Evolutionary conservation across 306 rosid species (phyloP), one percentile per base, ranked within the genome.

Genomic region (Rosa chinensis): DNA sequence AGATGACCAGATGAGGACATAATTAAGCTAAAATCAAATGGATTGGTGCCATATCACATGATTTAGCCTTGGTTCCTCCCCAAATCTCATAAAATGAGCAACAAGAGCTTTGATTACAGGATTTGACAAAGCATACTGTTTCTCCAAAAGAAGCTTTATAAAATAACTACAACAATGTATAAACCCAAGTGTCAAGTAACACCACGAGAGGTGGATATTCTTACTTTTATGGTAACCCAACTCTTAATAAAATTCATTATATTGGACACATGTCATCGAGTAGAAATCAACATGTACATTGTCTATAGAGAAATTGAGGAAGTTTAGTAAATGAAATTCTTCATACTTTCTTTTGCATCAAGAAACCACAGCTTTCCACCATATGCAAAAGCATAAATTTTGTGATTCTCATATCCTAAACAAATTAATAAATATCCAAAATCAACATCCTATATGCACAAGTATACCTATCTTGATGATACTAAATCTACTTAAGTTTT

Each of bases 31-130:
- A 32, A 32, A 32, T 32, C 1, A 3, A 32, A 32, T 1, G 35
- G 98, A 92, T 68, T 92, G 95, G 83, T 92, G 97, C 97, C 98
- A 94, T 86, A 94, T 94, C 68, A 94, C 98, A 53, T 97, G 98
- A 97, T 91, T 92, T 48, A 85, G 79, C 81, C 94, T 85, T 35
- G 78, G 77, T 37, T 91, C 97, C 75, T 85, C 85, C 20, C 85
- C 82, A 94, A 32, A 89, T 80, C 90, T 94, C 92, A 84, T 81
- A 85, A 90, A 94, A 85, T 94, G 97, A 48, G 86, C 87, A 74
- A 94, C 91, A 53, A 86, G 84, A 66, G 93, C 91, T 73, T 92
- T 97, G 49, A 94, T 87, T 71, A 87, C 95, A 11, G 94, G 91
- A 74, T 89, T 91, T 16, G 97, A 95, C 89, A 94, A 87, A 44